Evolutionary conservation across 257 asterid genomes (phyloP).

Genomic region (Salvia miltiorrhiza): DNA sequence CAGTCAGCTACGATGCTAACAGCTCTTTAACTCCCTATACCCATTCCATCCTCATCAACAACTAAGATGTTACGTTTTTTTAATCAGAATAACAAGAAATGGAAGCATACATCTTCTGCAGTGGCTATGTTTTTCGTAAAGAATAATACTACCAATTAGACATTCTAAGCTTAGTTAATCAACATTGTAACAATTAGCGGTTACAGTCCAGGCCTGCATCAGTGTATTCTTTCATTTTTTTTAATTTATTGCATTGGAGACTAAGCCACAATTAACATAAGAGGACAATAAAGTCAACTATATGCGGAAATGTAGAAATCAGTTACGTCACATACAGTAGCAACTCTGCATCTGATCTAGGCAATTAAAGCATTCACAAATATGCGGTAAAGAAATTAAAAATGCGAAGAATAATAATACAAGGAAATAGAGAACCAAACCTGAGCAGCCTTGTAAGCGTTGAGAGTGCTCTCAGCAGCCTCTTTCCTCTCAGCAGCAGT

Average conservation of each 20-base stretch:
- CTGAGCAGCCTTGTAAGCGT: constrained; percentile 44
- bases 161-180: neutral
- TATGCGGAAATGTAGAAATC: neutral
- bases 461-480: constrained; percentile 46
- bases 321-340: neutral
- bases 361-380: neutral
- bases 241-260: neutral
- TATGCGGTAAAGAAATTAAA: neutral
- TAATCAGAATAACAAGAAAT: neutral
- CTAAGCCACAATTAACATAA: neutral
- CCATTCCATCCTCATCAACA: neutral
- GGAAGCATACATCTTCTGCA: neutral
- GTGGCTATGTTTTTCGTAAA: neutral
- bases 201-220: neutral
- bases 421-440: constrained; percentile 6
- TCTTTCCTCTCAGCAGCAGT: constrained; percentile 39
- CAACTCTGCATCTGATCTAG: constrained; percentile 1
- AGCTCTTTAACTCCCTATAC: neutral
- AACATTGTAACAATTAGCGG: neutral
- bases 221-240: neutral
- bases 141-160: neutral
- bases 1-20: neutral
- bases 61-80: neutral
- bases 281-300: neutral
- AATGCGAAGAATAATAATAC: neutral